A percentile compares a stretch with the other conserved stretches of the same genome.
Conservation (phyloP, 1,284 basidiomycete genomes). For the Moniliophthora roreri region DNA sequence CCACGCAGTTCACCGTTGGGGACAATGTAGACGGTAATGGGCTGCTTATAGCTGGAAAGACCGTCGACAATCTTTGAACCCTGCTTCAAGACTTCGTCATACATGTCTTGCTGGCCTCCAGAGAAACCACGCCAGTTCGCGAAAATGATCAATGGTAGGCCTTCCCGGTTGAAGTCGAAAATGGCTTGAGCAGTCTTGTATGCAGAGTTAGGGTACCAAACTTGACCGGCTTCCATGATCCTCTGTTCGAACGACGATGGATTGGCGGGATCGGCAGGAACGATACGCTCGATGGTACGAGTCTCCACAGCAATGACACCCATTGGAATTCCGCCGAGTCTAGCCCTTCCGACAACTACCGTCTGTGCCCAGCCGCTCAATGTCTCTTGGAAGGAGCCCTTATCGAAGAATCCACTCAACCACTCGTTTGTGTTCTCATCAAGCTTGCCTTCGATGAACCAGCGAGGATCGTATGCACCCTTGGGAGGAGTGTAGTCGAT, state of each 20-base stretch:
- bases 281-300: constrained; percentile 94
- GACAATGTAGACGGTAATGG: constrained; percentile 98
- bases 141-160: constrained; percentile 96
- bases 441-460: constrained; percentile 93
- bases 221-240: constrained; percentile 99
- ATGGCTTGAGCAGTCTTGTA: constrained; percentile 99
- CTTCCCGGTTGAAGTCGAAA: constrained; percentile 98
- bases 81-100: constrained; percentile 92
- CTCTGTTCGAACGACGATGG: constrained; percentile 96
- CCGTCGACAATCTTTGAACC: constrained; percentile 99
- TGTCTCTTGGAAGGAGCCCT: constrained; percentile 95
- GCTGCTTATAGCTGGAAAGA: constrained; percentile 94
- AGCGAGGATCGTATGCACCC: constrained; percentile 94
- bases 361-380: constrained; percentile 97
- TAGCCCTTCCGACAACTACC: constrained; percentile 95
- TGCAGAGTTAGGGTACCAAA: constrained; percentile 99
- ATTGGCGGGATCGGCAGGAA: constrained; percentile 99
- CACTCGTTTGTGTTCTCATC: constrained; percentile 82
- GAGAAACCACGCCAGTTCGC: constrained; percentile 99
- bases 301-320: constrained; percentile 99
- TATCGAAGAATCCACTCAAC: constrained; percentile 94
- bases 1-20: constrained; percentile 99
- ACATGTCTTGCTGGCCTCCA: constrained; percentile 99
- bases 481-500: constrained; percentile 92
- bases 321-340: constrained; percentile 95